Evolutionary conservation across 768 basidiomycete species (phyloP).

Genomic region (Rubroboletus pulcherrimus): DNA sequence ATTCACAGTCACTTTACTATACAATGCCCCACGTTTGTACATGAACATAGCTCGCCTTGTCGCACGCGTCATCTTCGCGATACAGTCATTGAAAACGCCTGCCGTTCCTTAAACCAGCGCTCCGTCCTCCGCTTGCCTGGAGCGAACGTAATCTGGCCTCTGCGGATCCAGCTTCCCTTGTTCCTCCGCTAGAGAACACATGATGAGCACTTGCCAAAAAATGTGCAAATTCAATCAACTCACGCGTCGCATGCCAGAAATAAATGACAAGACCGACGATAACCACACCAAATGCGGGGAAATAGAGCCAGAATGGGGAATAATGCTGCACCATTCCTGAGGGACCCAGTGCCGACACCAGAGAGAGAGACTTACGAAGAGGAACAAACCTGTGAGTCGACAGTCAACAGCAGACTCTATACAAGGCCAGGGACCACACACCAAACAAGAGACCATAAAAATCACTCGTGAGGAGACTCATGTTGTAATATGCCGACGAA

Average conservation of each 20-base stretch:
- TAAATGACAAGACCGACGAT: constrained; percentile 73
- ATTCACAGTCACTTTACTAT: neutral
- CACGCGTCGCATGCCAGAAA: constrained; percentile 84
- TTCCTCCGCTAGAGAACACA: constrained; percentile 53
- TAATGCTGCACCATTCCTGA: constrained; percentile 54
- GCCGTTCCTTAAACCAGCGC: constrained; percentile 11
- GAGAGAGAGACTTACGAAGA: constrained; percentile 40
- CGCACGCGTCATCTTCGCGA: neutral
- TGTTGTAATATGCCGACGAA: constrained; percentile 82
- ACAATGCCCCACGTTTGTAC: neutral
- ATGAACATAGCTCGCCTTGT: neutral
- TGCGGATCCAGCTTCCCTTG: constrained; percentile 62
- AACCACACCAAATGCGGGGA: constrained; percentile 70
- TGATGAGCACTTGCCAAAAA: constrained; percentile 3
- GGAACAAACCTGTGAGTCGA: constrained; percentile 40
- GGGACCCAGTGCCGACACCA: neutral
- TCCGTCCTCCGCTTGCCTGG: constrained; percentile 15
- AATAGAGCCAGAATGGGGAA: constrained; percentile 86
- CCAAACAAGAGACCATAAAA: constrained; percentile 84
- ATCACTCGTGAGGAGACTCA: constrained; percentile 82
- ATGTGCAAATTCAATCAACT: constrained; percentile 29
- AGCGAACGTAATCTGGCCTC: constrained; percentile 55
- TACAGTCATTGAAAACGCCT: neutral
- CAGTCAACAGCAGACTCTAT: constrained; percentile 6
- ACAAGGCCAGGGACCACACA: constrained; percentile 8